These are phyloP conservation scores for Fragaria nilgerrensis DNA, from an alignment of 306 rosid species.

Conservation along the genomic window DNA sequence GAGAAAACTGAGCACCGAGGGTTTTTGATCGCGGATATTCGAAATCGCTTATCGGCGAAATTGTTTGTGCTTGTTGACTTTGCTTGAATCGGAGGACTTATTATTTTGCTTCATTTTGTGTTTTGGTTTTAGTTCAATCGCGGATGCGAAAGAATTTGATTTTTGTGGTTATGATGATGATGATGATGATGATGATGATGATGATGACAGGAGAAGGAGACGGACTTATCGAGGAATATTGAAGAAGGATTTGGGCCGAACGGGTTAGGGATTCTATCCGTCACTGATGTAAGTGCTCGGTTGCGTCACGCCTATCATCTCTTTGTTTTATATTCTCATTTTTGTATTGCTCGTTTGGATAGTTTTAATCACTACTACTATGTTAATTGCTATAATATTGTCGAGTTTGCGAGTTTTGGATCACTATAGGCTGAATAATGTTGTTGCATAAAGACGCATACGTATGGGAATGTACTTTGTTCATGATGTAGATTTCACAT, in stretches of 20 bases:
- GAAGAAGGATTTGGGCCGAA: conserved; percentile 83
- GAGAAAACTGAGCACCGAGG: background rate
- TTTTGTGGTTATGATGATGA: background rate
- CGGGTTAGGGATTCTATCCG: conserved; percentile 71
- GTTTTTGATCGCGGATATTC: background rate
- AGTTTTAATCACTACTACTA: background rate
- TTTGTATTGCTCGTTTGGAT: background rate
- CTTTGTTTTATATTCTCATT: conserved; percentile 2
- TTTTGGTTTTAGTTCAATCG: background rate
- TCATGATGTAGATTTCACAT: background rate
- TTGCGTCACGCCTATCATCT: conserved; percentile 1
- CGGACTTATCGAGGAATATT: conserved; percentile 69
- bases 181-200: background rate
- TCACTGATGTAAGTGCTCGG: conserved; percentile 56
- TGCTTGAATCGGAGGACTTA: too few relatives aligned
- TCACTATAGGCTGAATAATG: background rate
- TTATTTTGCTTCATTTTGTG: too few relatives aligned
- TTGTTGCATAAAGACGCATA: background rate
- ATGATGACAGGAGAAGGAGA: conserved; percentile 50
- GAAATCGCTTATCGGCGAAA: too few relatives aligned
- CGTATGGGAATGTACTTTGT: background rate
- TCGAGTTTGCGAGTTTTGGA: background rate
- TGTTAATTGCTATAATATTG: background rate
- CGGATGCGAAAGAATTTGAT: background rate
- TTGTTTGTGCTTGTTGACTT: conserved; percentile 4